Conservation (phyloP, 2,329 filamentous ascomycete species). For the Arthrobotrys musiformis region DNA sequence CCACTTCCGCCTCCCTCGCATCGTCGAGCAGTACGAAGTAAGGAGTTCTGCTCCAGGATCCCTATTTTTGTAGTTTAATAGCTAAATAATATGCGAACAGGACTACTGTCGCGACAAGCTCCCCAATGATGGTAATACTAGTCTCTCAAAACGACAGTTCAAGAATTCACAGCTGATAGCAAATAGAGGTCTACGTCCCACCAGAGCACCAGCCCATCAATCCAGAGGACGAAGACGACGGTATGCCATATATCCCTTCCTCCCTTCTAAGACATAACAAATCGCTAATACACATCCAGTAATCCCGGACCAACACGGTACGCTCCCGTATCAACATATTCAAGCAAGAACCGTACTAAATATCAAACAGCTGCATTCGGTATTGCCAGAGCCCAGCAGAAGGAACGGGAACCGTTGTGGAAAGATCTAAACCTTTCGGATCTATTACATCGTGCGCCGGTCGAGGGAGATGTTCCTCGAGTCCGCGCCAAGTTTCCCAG, state of each 20-base stretch:
- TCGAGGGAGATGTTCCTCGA: conserved; percentile 36
- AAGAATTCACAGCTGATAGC: background rate
- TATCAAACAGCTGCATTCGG: conserved; percentile 75
- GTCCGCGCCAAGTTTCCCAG: conserved; percentile 21
- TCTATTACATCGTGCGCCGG: conserved; percentile 67
- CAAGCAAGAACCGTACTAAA: background rate
- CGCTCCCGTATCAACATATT: background rate
- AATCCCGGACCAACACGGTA: conserved; percentile 80
- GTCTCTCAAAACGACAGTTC: background rate
- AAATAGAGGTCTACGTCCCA: conserved; percentile 78
- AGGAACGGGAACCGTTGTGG: conserved; percentile 77
- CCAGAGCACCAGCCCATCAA: conserved; percentile 83
- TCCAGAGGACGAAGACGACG: conserved; percentile 85
- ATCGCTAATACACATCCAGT: conserved; percentile 63
- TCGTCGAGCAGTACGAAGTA: conserved; percentile 55
- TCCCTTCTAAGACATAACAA: background rate
- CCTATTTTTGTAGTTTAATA: background rate
- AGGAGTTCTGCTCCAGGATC: background rate
- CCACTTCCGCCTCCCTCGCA: conserved; percentile 53
- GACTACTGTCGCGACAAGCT: conserved; percentile 77
- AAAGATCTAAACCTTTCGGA: conserved; percentile 79
- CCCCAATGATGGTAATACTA: conserved; percentile 69
- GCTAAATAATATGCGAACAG: conserved; percentile 41
- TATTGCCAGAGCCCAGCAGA: conserved; percentile 82
- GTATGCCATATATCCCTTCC: conserved; percentile 32